Evolutionary conservation across 495 filamentous ascomycete species (phyloP), one percentile per base, ranked within the genome.

Genomic region (Poronia punctata): DNA sequence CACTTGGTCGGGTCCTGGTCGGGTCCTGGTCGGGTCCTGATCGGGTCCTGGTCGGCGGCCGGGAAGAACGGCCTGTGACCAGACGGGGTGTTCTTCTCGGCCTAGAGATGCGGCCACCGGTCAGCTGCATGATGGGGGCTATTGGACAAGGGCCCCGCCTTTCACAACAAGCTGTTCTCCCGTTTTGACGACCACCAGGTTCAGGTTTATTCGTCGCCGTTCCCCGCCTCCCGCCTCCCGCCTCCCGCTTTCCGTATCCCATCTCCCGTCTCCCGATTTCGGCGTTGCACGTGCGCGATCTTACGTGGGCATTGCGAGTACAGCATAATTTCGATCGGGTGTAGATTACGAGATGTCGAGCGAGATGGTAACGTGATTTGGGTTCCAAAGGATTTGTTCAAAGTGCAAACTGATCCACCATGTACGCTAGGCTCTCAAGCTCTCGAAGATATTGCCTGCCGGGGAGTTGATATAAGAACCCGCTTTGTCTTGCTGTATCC

Each of bases 51-150:
- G 10, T 45, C 42, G 32, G 42, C 42, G 42, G 27, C 27, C 42
- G 35, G 27, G 35, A 18, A 24, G 21, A n/a, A 33, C 42, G 42
- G 42, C 30, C 41, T 33, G 35, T 34, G n/a, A n/a, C n/a, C 12
- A 17, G 26, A 37, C 34, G 24, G 42, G 42, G 34, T 26, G n/a
- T n/a, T n/a, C n/a, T 25, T 38, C 25, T 34, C 35, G 42, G 35
- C 42, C 42, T 10, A 19, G 38, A 30, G 35, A 32, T 12, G 42
- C 27, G 42, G 42, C 42, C 42, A 45, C 42, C 41, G 41, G 34
- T 38, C 41, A 44, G 26, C 31, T 15, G n/a, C n/a, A n/a, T n/a
- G 20, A 33, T 37, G 18, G 28, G 35, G 32, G 42, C 12, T 23
- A 38, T n/a, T n/a, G n/a, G n/a, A n/a, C n/a, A n/a, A n/a, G n/a